Evolutionary conservation across 2,329 filamentous ascomycete genomes (phyloP), one percentile per base, ranked within the genome.

Genomic region (Xylariaceae sp.): DNA sequence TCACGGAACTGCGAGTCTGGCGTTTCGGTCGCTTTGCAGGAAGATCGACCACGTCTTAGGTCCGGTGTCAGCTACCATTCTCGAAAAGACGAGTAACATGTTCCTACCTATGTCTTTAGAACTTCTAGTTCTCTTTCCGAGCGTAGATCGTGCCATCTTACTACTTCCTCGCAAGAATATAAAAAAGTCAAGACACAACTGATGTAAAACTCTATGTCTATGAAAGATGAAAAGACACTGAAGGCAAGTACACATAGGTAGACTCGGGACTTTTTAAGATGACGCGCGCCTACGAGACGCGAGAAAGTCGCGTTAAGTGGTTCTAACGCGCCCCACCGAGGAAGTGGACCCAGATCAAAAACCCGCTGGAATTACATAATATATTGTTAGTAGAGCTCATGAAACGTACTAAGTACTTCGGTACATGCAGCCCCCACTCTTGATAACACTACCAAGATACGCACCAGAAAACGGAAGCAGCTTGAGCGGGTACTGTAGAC

Each of bases 11-110:
- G 60, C 71, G 76, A 54, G 73, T 76, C 42, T 74, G 70, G 21
- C 77, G 75, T 59, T 80, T 76, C 48, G 76, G 72, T 61, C 78
- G 74, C 63, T 84, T 85, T 41, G 72, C 65, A 42, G 79, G 76
- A 32, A 71, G 65, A 26, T 71, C 63, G 40, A 69, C 69, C 19
- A 57, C 37, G 49, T 71, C 68, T n/a, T 70, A 23, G 12, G 41
- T 37, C 44, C 10, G 7, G 32, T 46, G 64, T 68, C 40, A 68
- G 65, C 61, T 57, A 49, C 56, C 41, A 50, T 52, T 55, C 54
- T 32, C 43, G 18, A 32, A 54, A 12, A n/a, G 23, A 23, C 21
- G 56, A 53, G 43, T 53, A 40, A 43, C 51, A 59, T 58, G 57
- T 41, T 66, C 70, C 66, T 74, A 75, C 73, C 72, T 69, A 66